phyloP scores from a whole-genome alignment of 2,329 filamentous ascomycete species.

The Colletotrichum paranaense region DNA sequence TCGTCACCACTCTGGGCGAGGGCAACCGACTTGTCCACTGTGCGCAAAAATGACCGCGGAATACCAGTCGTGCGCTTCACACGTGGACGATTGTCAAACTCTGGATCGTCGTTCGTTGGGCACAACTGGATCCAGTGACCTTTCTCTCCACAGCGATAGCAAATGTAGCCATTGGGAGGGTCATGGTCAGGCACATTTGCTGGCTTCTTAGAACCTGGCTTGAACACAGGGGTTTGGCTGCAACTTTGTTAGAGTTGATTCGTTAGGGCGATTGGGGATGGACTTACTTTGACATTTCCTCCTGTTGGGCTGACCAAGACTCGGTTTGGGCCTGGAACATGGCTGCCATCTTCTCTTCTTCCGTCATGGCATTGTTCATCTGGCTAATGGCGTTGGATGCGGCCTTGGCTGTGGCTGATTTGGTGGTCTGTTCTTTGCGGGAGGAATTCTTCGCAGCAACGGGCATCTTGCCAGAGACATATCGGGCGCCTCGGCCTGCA shows the following conservation, averaged over 20 bases:
- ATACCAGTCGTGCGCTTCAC: conserved; percentile 98
- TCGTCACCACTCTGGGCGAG: conserved; percentile 81
- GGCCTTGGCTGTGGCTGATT: conserved; percentile 66
- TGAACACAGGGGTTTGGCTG: conserved; percentile 71
- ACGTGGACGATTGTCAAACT: conserved; percentile 91
- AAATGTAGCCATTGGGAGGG: conserved; percentile 93
- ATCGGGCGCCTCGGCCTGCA: conserved; percentile 90
- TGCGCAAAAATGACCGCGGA: conserved; percentile 93
- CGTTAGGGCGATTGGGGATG: not conserved
- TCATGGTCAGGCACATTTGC: conserved; percentile 90
- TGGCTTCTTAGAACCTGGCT: conserved; percentile 72
- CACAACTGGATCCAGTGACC: conserved; percentile 99
- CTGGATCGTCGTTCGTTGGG: conserved; percentile 97
- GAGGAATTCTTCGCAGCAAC: conserved; percentile 85
- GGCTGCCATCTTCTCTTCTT: conserved; percentile 92
- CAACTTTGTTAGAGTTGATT: conserved; percentile 45
- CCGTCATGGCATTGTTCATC: conserved; percentile 84
- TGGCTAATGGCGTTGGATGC: conserved; percentile 69
- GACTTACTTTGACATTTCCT: conserved; percentile 86
- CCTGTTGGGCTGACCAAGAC: conserved; percentile 93
- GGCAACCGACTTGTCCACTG: conserved; percentile 89
- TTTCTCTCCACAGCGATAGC: conserved; percentile 95
- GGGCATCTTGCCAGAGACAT: conserved; percentile 96
- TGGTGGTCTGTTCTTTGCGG: conserved; percentile 71
- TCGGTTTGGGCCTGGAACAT: conserved; percentile 92